phyloP scores from a whole-genome alignment of 2,329 filamentous ascomycete genomes.

The Hysterium pulicare region DNA sequence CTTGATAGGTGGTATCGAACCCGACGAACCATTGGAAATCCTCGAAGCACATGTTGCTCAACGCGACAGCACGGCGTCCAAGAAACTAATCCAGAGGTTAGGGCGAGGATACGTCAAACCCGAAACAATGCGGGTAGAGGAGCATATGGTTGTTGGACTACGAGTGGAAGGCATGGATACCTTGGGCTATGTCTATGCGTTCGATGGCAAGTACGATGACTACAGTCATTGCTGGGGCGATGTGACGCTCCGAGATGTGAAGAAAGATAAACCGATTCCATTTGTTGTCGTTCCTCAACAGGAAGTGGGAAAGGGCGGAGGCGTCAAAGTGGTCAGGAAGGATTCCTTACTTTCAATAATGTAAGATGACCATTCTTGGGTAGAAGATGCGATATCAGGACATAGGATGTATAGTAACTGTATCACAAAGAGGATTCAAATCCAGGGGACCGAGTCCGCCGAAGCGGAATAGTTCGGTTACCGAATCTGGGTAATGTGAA shows the following conservation, averaged over 20 bases:
- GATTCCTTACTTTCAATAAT: no score
- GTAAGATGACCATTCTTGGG: no score
- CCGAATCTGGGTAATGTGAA: no score
- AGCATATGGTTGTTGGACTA: not conserved
- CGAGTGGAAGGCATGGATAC: not conserved
- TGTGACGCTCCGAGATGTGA: not conserved
- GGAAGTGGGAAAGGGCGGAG: no score
- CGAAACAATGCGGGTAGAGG: not conserved
- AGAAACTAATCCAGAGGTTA: not conserved
- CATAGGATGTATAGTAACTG: no score
- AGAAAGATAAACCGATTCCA: not conserved
- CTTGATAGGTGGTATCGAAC: not conserved
- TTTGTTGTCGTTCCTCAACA: not conserved
- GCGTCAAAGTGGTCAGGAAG: no score
- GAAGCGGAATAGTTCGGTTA: no score
- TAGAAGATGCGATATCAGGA: no score
- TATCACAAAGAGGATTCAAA: no score
- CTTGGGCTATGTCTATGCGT: not conserved
- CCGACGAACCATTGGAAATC: not conserved
- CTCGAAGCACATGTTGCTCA: not conserved
- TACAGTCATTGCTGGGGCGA: not conserved
- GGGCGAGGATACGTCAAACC: not conserved
- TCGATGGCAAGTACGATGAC: not conserved
- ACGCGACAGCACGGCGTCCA: not conserved
- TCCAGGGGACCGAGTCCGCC: no score